phyloP scores from a whole-genome alignment of 2,329 filamentous ascomycete genomes.

The Aspergillus tamarii region DNA sequence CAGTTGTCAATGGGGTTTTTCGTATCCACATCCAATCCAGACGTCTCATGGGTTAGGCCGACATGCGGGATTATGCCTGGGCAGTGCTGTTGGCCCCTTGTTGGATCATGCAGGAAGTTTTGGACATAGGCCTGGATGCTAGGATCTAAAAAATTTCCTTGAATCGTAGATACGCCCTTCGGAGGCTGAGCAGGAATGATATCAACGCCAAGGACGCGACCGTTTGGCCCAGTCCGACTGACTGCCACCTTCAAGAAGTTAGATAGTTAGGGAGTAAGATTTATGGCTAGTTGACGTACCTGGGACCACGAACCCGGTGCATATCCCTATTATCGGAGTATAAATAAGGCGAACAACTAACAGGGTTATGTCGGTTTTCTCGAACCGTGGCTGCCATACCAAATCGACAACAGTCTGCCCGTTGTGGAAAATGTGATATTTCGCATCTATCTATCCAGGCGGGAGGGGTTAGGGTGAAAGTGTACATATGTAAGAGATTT shows the following conservation, averaged over 20 bases:
- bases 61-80: constrained; percentile 14
- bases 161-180: constrained; percentile 87
- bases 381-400: constrained; percentile 49
- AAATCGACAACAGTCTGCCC: constrained; percentile 90
- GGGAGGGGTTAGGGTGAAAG: not conserved
- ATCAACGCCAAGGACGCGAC: constrained; percentile 87
- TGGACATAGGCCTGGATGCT: constrained; percentile 76
- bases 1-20: not conserved
- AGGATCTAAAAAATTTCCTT: constrained; percentile 85
- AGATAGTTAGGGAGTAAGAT: constrained; percentile 9
- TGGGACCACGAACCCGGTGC: constrained; percentile 65
- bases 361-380: not conserved
- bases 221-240: constrained; percentile 73
- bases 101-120: constrained; percentile 70
- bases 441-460: constrained; percentile 71
- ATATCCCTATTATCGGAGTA: constrained; percentile 40
- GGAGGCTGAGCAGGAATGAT: constrained; percentile 91
- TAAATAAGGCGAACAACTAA: not conserved
- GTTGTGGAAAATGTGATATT: constrained; percentile 74
- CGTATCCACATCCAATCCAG: constrained; percentile 2
- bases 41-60: not conserved
- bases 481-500: not conserved
- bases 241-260: constrained; percentile 69
- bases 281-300: constrained; percentile 33
- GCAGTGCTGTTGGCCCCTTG: constrained; percentile 56